Evolutionary conservation across 2,329 filamentous ascomycete species (phyloP).

Genomic region (Ustulina deusta): DNA sequence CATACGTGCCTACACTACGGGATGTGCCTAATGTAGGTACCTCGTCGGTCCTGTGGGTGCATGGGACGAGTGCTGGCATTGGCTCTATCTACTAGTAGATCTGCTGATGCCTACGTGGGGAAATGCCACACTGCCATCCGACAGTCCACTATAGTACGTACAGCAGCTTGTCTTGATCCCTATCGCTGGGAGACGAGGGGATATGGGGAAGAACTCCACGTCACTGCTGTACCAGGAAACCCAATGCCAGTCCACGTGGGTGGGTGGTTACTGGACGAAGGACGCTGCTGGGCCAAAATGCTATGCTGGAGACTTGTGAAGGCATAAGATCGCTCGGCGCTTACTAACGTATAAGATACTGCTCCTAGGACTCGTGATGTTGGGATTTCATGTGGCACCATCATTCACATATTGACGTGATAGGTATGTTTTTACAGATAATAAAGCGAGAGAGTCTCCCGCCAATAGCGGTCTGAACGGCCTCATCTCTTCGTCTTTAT

Average conservation of each 20-base stretch:
- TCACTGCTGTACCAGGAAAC: not conserved
- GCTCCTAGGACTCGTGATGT: constrained; percentile 30
- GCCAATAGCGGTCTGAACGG: not conserved
- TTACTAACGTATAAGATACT: not conserved
- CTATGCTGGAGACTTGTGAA: not conserved
- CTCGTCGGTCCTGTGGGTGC: constrained; percentile 6
- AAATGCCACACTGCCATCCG: constrained; percentile 25
- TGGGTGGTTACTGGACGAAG: not conserved
- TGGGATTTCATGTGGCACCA: constrained; percentile 30
- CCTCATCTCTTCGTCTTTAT: not conserved
- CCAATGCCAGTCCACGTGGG: not conserved
- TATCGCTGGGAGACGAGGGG: constrained; percentile 22
- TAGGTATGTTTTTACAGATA: constrained; percentile 9
- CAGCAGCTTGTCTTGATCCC: constrained; percentile 3
- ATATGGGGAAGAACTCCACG: constrained; percentile 18
- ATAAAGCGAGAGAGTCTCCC: constrained; percentile 1
- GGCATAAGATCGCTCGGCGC: constrained; percentile 25
- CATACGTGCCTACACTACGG: not conserved
- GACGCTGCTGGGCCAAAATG: not conserved
- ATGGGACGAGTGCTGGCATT: not conserved
- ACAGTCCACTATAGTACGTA: constrained; percentile 5
- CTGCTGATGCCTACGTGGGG: constrained; percentile 33
- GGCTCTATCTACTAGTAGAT: no score
- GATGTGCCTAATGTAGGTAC: constrained; percentile 22
- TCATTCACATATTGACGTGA: constrained; percentile 17